These are phyloP conservation scores for Mrakia blollopis DNA, from an alignment of 768 basidiomycete species.

Conservation along the genomic window DNA sequence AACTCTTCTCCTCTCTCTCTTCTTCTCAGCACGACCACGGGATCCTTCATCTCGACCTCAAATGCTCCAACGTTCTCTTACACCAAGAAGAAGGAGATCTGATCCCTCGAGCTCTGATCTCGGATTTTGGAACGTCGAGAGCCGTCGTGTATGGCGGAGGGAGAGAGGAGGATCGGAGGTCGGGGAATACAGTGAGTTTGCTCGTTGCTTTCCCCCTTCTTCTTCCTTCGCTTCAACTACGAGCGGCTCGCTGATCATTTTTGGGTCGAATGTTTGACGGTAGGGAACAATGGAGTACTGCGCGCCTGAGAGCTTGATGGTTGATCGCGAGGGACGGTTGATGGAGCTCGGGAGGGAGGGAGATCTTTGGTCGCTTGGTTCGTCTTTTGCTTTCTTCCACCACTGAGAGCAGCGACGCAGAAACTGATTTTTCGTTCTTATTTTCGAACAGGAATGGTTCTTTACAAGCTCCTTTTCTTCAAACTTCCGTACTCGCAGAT, in stretches of 20 bases:
- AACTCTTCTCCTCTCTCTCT: not conserved
- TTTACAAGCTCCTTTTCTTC: conserved; percentile 90
- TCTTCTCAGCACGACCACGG: conserved; percentile 46
- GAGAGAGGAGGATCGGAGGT: conserved; percentile 42
- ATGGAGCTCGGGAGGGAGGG: conserved; percentile 75
- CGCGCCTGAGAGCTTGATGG: conserved; percentile 78
- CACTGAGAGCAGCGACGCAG: too few relatives aligned
- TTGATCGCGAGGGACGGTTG: conserved; percentile 59
- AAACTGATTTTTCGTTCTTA: not conserved
- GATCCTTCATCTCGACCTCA: conserved; percentile 87
- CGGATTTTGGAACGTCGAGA: conserved; percentile 26
- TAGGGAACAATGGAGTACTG: conserved; percentile 27
- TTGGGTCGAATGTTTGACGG: not conserved
- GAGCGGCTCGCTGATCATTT: not conserved
- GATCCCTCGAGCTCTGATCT: conserved; percentile 53
- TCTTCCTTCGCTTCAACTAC: not conserved
- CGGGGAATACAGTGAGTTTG: conserved; percentile 4
- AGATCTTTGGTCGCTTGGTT: conserved; percentile 93
- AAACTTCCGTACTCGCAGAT: conserved; percentile 70
- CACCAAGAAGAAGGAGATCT: conserved; percentile 84
- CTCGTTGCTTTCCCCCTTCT: not conserved
- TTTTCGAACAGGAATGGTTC: conserved; percentile 58
- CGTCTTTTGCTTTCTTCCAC: conserved; percentile 5
- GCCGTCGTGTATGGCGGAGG: conserved; percentile 25
- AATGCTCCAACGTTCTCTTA: conserved; percentile 86